A percentile compares a stretch with the other conserved stretches of the same genome.
These are phyloP conservation scores for Dactylonectria estremocensis DNA, from an alignment of 2,329 filamentous ascomycete species.

Conservation along the genomic window DNA sequence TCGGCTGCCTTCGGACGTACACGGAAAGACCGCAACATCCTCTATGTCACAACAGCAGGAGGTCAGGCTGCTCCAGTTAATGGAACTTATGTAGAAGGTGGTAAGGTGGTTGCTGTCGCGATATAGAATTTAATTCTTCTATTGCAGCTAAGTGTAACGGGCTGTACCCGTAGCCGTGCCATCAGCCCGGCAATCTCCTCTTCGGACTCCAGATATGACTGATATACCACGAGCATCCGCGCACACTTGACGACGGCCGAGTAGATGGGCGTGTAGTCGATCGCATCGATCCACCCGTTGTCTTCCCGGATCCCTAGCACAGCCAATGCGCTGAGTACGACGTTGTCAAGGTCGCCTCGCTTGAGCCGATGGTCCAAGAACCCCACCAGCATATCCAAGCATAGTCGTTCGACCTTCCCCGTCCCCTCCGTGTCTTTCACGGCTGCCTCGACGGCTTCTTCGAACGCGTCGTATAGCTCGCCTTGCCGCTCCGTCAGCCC, in stretches of 20 bases:
- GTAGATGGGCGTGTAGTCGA: not conserved
- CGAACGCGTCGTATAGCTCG: too few relatives aligned
- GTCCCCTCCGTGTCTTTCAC: too few relatives aligned
- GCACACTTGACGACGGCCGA: not conserved
- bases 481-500: too few relatives aligned
- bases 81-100: not conserved
- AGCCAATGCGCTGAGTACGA: not conserved
- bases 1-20: not conserved
- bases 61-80: slow-evolving; percentile 3
- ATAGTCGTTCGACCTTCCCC: too few relatives aligned
- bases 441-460: too few relatives aligned
- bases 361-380: not conserved
- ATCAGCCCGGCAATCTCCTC: too few relatives aligned
- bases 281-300: not conserved
- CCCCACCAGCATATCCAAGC: not conserved
- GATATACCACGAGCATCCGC: not conserved
- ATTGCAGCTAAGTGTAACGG: not conserved
- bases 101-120: slow-evolving; percentile 1
- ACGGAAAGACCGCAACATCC: not conserved
- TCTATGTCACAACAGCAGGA: slow-evolving; percentile 7
- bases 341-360: not conserved
- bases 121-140: slow-evolving; percentile 1
- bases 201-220: not conserved
- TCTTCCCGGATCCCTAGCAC: not conserved
- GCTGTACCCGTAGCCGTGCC: too few relatives aligned